Conservation (phyloP, 2,329 filamentous ascomycete genomes). For the Pseudogymnoascus pannorum region DNA sequence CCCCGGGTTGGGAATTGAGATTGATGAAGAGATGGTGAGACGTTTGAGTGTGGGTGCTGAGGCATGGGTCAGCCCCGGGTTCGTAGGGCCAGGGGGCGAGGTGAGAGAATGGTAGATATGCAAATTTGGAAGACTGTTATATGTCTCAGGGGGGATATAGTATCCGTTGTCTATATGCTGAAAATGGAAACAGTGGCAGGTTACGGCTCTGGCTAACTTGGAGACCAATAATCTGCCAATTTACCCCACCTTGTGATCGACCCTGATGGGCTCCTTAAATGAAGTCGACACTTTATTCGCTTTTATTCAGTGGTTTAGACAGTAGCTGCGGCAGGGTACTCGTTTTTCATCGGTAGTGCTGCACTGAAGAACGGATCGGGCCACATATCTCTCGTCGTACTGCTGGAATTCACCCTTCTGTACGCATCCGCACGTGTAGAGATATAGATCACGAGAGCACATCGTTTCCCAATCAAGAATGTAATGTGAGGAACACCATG, state of each 20-base stretch:
- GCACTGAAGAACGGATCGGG: not conserved
- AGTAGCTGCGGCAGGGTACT: not conserved
- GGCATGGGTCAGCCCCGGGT: constrained; percentile 60
- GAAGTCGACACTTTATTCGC: not conserved
- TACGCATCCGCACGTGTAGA: not conserved
- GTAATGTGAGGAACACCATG: not conserved
- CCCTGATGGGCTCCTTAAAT: not conserved
- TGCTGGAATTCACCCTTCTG: not conserved
- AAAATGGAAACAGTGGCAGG: not conserved
- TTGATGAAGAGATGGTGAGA: constrained; percentile 62
- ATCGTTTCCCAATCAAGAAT: not conserved
- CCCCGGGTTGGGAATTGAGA: constrained; percentile 60
- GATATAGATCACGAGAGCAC: not conserved
- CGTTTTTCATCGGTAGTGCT: not conserved
- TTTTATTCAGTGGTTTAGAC: not conserved
- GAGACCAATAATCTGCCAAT: not conserved
- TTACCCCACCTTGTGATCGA: not conserved
- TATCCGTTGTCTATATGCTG: not conserved
- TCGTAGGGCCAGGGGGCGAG: constrained; percentile 59
- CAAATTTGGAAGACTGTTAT: not conserved
- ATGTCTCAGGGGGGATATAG: not conserved
- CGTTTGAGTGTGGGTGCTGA: constrained; percentile 48
- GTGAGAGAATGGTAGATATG: constrained; percentile 57
- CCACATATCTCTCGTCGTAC: not conserved
- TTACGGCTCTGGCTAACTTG: not conserved